phyloP scores from a whole-genome alignment of 495 filamentous ascomycete genomes.

The Chaetomium tenue region DNA sequence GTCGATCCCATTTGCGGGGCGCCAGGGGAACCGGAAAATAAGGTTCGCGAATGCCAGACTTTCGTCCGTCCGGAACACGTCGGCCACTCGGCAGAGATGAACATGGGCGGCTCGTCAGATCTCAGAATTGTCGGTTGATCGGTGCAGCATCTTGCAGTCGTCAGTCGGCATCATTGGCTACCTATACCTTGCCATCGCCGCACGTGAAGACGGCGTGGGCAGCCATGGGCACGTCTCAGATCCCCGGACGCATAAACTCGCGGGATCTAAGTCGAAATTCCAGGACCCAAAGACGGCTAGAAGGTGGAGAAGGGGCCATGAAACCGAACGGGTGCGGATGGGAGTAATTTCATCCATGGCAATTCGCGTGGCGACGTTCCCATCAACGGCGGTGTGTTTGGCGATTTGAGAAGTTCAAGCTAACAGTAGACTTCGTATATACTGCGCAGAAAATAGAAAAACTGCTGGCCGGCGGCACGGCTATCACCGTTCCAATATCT shows the following conservation, averaged over 20 bases:
- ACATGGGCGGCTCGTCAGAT: neutral
- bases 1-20: constrained; percentile 18
- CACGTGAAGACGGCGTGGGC: neutral
- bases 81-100: neutral
- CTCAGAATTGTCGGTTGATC: neutral
- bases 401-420: neutral
- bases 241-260: neutral
- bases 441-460: neutral
- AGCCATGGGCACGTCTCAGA: constrained; percentile 6
- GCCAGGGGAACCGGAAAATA: constrained; percentile 19
- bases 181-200: neutral
- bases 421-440: too few species aligned
- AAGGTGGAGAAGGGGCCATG: neutral
- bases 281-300: neutral
- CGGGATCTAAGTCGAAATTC: neutral
- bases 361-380: neutral
- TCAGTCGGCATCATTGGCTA: neutral
- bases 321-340: constrained; percentile 1
- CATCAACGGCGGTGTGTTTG: neutral
- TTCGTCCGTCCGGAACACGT: neutral
- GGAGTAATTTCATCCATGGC: neutral
- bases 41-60: neutral
- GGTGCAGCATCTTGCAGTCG: constrained; percentile 8
- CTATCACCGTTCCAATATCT: neutral
- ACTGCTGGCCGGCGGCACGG: neutral